Evolutionary conservation across 164 flowering plant genomes (phyloP).

Genomic region (grape (Vitis vinifera)): DNA sequence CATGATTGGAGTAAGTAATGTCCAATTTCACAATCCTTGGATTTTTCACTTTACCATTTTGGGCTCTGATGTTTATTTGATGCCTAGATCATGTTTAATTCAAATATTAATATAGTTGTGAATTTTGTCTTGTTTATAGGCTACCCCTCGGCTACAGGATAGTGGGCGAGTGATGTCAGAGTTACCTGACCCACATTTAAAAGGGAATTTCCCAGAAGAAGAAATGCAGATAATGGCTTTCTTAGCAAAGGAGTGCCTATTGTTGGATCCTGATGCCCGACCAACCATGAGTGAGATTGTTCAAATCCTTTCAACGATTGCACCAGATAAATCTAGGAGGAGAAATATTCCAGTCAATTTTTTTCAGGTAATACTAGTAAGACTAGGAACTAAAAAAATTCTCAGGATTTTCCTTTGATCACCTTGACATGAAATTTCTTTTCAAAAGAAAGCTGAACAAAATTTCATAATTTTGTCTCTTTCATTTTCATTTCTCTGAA

Average conservation of each 20-base stretch:
- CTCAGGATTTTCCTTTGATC: no score
- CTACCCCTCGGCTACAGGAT: slow-evolving; percentile 71
- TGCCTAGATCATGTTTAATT: neutral
- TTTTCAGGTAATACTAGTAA: slow-evolving; percentile 52
- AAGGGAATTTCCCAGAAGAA: slow-evolving; percentile 73
- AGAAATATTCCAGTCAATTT: slow-evolving; percentile 44
- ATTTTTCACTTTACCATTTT: no score
- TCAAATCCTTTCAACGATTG: slow-evolving; percentile 84
- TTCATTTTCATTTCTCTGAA: no score
- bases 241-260: slow-evolving; percentile 89
- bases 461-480: no score
- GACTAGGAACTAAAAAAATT: neutral
- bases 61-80: neutral
- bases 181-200: slow-evolving; percentile 75
- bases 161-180: slow-evolving; percentile 65
- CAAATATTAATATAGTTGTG: neutral
- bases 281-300: slow-evolving; percentile 96
- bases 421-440: no score
- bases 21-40: neutral
- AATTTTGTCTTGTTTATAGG: slow-evolving; percentile 39
- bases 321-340: slow-evolving; percentile 63
- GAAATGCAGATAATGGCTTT: slow-evolving; percentile 94
- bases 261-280: slow-evolving; percentile 86
- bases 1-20: neutral
- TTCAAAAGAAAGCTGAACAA: no score